phyloP scores from a whole-genome alignment of 805 yeast genomes.

The Spathaspora sp. region DNA sequence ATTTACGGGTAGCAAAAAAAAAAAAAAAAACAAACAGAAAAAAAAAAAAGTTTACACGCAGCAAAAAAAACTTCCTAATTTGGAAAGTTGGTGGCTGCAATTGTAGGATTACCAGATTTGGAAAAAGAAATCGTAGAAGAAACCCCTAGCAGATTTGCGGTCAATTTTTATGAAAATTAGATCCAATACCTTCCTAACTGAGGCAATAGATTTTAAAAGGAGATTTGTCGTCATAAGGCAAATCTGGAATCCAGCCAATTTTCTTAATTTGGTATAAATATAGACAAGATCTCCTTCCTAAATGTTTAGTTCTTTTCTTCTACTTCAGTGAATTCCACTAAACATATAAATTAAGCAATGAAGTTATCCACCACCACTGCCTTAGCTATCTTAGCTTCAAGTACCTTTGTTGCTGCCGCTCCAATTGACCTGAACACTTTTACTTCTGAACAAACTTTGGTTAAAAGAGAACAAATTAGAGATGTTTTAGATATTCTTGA shows the following conservation, averaged over 20 bases:
- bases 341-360: too few species aligned
- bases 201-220: background rate
- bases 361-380: slow-evolving; percentile 38
- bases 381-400: slow-evolving; percentile 36
- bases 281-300: background rate
- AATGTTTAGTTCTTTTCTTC: background rate
- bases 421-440: slow-evolving; percentile 14
- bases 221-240: background rate
- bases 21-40: background rate
- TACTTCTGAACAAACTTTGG: slow-evolving; percentile 18
- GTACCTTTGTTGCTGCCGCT: slow-evolving; percentile 35
- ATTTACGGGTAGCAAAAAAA: background rate
- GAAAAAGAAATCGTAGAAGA: background rate
- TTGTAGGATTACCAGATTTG: background rate
- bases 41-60: too few species aligned
- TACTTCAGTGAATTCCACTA: too few species aligned
- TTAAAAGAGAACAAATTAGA: slow-evolving; percentile 32
- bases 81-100: background rate
- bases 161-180: background rate
- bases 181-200: background rate
- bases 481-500: slow-evolving; percentile 30
- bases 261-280: background rate
- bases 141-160: background rate
- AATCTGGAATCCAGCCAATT: background rate
- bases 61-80: background rate